Base-by-base conservation (phyloP, 768 basidiomycete species). In the Leccinum disarticulatum region DNA sequence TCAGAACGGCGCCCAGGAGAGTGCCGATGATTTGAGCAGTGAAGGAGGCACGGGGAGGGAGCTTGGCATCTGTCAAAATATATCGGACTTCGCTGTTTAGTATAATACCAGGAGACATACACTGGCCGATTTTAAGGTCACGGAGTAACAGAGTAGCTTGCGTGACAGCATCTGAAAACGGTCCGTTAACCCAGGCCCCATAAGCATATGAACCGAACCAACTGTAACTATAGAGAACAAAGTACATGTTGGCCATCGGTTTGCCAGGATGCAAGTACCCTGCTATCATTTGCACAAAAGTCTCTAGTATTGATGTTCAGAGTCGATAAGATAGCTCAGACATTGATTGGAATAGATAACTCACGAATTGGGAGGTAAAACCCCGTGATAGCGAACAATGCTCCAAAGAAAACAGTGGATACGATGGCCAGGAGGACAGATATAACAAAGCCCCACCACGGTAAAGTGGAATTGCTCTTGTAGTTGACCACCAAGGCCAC, bases 31-130 rank as follows among this genome's bases (percentile, higher is more conserved):
- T 79, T 64, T 87, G 86, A 9, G 83, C 83, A 22, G 79, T 77
- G 71, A 88, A 87, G 1, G 86, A 82, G 36, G 81, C 80, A 9
- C 85, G 83, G 43, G 87, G 87, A 38, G 86, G 83, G 49, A 88
- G 78, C 73, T 87, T 87, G 27, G 80, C 61, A 56, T 74, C 72
- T 73, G 43, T 48, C 0, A 50, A n/a, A 6, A 52, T 9, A 11
- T n/a, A 35, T 64, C 4, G 77, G 65, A 80, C 76, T 67, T 79
- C 78, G 35, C 75, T 76, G 68, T 71, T 25, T 5, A 27, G 9
- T 50, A 6, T 15, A 52, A 27, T 14, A 6, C 19, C 2, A 6
- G 14, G 38, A 52, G 15, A 36, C 59, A 4, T 59, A 67, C 68
- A 70, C 63, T 68, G 70, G 58, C 57, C 65, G 25, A 69, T 80